Evolutionary conservation across 169 alveolate genomes (phyloP).

Genomic region (Babesia sp.): DNA sequence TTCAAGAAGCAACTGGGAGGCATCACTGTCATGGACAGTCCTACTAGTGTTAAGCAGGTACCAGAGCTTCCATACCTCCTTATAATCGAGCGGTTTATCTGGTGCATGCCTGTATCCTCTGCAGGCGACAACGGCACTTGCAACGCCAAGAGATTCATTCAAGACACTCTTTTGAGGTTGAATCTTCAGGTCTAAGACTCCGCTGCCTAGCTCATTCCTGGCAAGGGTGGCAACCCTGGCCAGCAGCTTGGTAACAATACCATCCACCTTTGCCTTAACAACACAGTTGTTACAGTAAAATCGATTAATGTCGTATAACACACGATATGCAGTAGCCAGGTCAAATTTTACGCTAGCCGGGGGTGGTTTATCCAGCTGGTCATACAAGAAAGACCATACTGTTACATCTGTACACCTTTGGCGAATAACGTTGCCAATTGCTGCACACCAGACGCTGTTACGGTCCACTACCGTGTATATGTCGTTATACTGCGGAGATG

Average conservation of each 20-base stretch:
- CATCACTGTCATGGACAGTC: not conserved
- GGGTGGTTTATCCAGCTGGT: not conserved
- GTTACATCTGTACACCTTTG: conserved; percentile 11
- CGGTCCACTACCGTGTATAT: not conserved
- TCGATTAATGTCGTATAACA: not conserved
- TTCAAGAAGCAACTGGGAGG: conserved; percentile 2
- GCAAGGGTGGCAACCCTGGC: not conserved
- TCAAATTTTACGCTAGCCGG: not conserved
- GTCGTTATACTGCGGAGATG: not conserved
- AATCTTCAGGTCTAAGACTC: conserved; percentile 22
- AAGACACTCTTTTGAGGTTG: not conserved
- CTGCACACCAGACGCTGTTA: not conserved
- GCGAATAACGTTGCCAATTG: conserved; percentile 4
- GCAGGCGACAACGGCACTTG: not conserved
- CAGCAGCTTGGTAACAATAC: conserved; percentile 1
- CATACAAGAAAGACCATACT: conserved; percentile 16
- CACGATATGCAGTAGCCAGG: not conserved
- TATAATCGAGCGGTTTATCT: not conserved
- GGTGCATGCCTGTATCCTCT: too few species aligned
- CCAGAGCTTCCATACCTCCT: conserved; percentile 23
- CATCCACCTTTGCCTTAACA: conserved; percentile 4
- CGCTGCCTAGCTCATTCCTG: not conserved
- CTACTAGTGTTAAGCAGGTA: conserved; percentile 4
- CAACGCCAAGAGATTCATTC: not conserved
- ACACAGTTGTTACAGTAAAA: not conserved